A percentile compares a stretch with the other conserved stretches of the same genome.
phyloP scores from a whole-genome alignment of 805 yeast species.

The Pichia californica region DNA sequence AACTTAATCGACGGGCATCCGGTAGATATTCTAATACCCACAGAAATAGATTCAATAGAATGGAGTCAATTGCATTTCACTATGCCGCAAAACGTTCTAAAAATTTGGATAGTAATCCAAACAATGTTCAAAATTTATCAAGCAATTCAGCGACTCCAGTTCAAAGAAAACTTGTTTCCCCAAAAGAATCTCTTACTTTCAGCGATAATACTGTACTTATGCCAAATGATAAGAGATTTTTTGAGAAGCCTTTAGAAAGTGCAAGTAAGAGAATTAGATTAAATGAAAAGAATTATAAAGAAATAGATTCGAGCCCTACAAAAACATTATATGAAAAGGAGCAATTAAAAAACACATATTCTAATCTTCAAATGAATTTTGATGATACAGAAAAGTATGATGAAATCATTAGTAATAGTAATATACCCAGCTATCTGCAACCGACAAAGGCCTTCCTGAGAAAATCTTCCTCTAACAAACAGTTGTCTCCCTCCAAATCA shows the following conservation, averaged over 20 bases:
- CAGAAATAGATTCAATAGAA: slow-evolving; percentile 40
- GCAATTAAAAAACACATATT: slow-evolving; percentile 14
- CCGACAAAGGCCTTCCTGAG: slow-evolving; percentile 20
- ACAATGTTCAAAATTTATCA: background rate
- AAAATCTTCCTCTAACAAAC: slow-evolving; percentile 8
- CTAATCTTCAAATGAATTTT: background rate
- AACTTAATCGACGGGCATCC: slow-evolving; percentile 22
- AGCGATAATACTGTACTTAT: slow-evolving; percentile 7
- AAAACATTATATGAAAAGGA: slow-evolving; percentile 21
- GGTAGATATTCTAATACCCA: slow-evolving; percentile 39
- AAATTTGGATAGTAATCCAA: background rate
- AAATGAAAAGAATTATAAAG: slow-evolving; percentile 22
- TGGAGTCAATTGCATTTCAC: slow-evolving; percentile 46
- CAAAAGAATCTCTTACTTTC: background rate
- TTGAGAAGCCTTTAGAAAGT: slow-evolving; percentile 21
- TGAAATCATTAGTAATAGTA: slow-evolving; percentile 1
- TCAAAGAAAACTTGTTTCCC: slow-evolving; percentile 2
- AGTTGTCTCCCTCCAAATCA: slow-evolving; percentile 11
- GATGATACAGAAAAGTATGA: background rate
- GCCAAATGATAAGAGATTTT: slow-evolving; percentile 24
- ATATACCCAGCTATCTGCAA: slow-evolving; percentile 17
- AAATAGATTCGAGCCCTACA: slow-evolving; percentile 27
- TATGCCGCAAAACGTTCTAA: slow-evolving; percentile 35
- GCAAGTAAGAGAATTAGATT: slow-evolving; percentile 26
- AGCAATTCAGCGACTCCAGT: background rate